phyloP scores from a whole-genome alignment of 805 yeast genomes.

The Cyberlindnera americana region DNA sequence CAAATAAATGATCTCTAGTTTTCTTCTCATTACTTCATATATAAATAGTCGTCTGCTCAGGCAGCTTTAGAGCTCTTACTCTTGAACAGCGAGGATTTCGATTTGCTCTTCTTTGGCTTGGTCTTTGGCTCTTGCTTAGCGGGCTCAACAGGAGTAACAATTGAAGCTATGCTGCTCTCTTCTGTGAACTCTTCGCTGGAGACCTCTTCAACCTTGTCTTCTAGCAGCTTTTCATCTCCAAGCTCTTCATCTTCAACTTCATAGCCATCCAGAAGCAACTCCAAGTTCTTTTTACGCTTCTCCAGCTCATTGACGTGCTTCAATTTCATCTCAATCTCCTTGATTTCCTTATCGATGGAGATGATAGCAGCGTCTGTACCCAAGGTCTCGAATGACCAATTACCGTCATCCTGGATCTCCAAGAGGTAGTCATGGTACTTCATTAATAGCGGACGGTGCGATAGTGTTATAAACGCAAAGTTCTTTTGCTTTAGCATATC shows the following conservation, averaged over 20 bases:
- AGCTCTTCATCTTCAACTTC: constrained; percentile 13
- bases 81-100: too few relatives aligned
- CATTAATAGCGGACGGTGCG: constrained; percentile 79
- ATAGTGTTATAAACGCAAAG: constrained; percentile 75
- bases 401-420: constrained; percentile 57
- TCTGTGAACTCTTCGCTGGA: constrained; percentile 8
- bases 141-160: neutral
- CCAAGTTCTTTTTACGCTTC: constrained; percentile 55
- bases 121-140: neutral
- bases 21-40: too few relatives aligned
- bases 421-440: constrained; percentile 79
- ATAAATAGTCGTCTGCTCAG: neutral
- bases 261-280: constrained; percentile 29
- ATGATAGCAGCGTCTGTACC: constrained; percentile 64
- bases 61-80: neutral
- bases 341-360: constrained; percentile 73
- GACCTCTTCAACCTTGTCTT: constrained; percentile 7
- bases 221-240: constrained; percentile 7
- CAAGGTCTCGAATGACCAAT: constrained; percentile 61
- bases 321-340: constrained; percentile 57
- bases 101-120: neutral
- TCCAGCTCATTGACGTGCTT: constrained; percentile 57
- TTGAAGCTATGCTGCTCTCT: constrained; percentile 5
- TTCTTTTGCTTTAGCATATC: constrained; percentile 65
- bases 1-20: neutral